phyloP scores from a whole-genome alignment of 805 yeast species.

The Teunomyces tritomae region DNA sequence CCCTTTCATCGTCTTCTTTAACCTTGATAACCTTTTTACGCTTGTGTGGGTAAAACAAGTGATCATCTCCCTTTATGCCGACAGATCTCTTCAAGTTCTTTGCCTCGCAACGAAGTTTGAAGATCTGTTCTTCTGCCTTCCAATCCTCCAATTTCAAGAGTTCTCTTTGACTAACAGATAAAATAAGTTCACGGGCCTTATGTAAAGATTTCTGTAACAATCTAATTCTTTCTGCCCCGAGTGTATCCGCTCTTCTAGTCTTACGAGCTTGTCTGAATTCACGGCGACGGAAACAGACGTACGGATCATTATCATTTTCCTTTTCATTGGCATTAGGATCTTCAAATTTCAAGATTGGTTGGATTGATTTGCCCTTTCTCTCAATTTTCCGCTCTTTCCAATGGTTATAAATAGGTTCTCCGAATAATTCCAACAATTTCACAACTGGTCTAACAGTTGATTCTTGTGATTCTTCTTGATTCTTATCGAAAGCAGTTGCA shows the following conservation, averaged over 20 bases:
- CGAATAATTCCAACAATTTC: slow-evolving; percentile 55
- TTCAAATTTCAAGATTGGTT: slow-evolving; percentile 79
- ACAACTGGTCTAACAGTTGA: slow-evolving; percentile 43
- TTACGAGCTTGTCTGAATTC: slow-evolving; percentile 94
- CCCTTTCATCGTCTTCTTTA: slow-evolving; percentile 34
- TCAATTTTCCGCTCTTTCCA: slow-evolving; percentile 76
- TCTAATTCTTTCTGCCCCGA: slow-evolving; percentile 81
- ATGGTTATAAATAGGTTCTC: slow-evolving; percentile 68
- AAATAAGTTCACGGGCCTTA: slow-evolving; percentile 66
- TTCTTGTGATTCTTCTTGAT: slow-evolving; percentile 20
- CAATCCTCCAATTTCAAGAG: slow-evolving; percentile 57
- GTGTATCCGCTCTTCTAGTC: slow-evolving; percentile 90
- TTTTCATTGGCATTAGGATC: slow-evolving; percentile 72
- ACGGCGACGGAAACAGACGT: slow-evolving; percentile 91
- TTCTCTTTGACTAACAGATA: slow-evolving; percentile 75
- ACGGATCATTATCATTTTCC: slow-evolving; percentile 87
- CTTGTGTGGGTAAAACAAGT: slow-evolving; percentile 75
- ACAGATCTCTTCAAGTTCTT: slow-evolving; percentile 73
- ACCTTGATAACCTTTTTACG: slow-evolving; percentile 49
- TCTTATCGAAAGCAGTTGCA: slow-evolving; percentile 56
- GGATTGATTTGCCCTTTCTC: slow-evolving; percentile 65
- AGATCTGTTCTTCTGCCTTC: slow-evolving; percentile 62
- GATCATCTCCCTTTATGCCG: slow-evolving; percentile 81
- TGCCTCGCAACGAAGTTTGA: slow-evolving; percentile 68
- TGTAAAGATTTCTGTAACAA: slow-evolving; percentile 72